These are phyloP conservation scores for Dissophora ornata DNA, from an alignment of 192 early-diverging fungal species.

Conservation along the genomic window DNA sequence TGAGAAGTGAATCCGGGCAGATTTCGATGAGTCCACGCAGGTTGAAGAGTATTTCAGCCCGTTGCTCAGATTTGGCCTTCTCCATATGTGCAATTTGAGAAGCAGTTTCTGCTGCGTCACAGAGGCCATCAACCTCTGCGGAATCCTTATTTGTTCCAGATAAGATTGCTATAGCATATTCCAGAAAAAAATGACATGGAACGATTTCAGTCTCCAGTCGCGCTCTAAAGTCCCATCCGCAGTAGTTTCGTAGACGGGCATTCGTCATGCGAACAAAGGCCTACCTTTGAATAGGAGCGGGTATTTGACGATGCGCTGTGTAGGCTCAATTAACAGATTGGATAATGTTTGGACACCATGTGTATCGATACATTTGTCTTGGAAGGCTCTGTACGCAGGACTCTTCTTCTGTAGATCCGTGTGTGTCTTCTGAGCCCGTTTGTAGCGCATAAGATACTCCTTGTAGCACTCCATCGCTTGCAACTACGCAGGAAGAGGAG, in stretches of 20 bases:
- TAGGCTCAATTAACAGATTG: conserved; percentile 35
- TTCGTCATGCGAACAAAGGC: too few relatives aligned
- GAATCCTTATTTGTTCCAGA: conserved; percentile 24
- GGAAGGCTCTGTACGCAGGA: conserved; percentile 3
- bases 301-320: conserved; percentile 41
- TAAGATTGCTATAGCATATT: conserved; percentile 6
- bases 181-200: neutral
- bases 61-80: conserved; percentile 24
- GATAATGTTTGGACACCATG: conserved; percentile 2
- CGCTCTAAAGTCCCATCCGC: neutral
- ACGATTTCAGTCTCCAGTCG: too few relatives aligned
- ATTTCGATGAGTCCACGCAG: conserved; percentile 22
- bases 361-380: conserved; percentile 20
- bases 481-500: conserved; percentile 17
- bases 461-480: conserved; percentile 32
- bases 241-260: too few relatives aligned
- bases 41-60: conserved; percentile 29
- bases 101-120: conserved; percentile 29
- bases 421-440: conserved; percentile 10
- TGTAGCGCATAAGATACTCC: conserved; percentile 30
- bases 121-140: conserved; percentile 14
- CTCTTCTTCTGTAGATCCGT: conserved; percentile 7
- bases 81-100: conserved; percentile 35
- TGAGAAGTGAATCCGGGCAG: conserved; percentile 34
- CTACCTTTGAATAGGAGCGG: conserved; percentile 43